Evolutionary conservation across 768 basidiomycete species (phyloP), one percentile per base, ranked within the genome.

Genomic region (Tricholoma flavovirens): DNA sequence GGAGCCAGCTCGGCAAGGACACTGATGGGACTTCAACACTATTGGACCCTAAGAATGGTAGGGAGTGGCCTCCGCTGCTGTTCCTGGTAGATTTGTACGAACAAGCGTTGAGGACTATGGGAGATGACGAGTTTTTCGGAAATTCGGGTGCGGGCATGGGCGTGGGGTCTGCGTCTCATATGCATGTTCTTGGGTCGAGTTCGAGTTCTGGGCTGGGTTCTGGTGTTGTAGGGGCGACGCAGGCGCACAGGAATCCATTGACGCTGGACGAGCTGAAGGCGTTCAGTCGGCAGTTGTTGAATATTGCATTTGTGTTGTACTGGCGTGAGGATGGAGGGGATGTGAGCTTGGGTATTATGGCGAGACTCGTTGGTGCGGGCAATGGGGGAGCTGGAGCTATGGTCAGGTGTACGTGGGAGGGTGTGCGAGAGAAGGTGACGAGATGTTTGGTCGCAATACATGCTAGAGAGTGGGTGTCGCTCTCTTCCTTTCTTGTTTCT

Each of bases 41-140:
- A 10, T 21, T 40, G 17, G 24, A 30, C 11, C 49, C 38, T 8
- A 42, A 24, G 15, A 29, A 17, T 10, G 26, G 55, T 11, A 30
- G 29, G 17, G 68, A 74, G 9, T 93, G 90, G 83, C 78, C 86
- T 0, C 76, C 88, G 2, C 70, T 98, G 1, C 73, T 98, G 7
- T 79, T 97, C 54, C 80, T 95, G 7, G 78, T 83, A 1, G 87
- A 95, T 51, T 69, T 97, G 10, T 96, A 97, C 69, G 79, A 84
- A 2, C 89, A 95, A 57, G 82, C 86, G 1, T 79, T 98, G 30
- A 76, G 93, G 30, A 93, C 93, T 0, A 90, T 98, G 80, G 91
- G 91, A 1, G 97, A 99, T 63, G 96, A 98, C 70, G 97, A 98
- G 67, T 98, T 98, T 74, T 97, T 97, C 67, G 82, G 84, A 0